Evolutionary conservation across 2,329 filamentous ascomycete species (phyloP).

Genomic region (Claviceps lovelessii): DNA sequence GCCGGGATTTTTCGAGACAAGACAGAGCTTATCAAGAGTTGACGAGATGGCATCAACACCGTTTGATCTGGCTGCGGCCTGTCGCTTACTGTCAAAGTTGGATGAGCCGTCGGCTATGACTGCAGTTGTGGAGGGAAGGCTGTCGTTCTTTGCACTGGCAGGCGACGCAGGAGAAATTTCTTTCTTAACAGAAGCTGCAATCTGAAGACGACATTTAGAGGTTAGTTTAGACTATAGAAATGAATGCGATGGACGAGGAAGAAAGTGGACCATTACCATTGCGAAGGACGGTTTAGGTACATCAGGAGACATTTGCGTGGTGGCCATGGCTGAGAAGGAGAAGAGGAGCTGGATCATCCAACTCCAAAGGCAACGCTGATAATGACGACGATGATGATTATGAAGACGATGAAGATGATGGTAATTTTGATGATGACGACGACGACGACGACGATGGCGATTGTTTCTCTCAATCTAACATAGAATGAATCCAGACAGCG

Average conservation of each 20-base stretch:
- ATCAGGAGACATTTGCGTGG: slow-evolving; percentile 32
- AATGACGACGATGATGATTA: background rate
- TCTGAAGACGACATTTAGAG: slow-evolving; percentile 18
- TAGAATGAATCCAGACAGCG: slow-evolving; percentile 6
- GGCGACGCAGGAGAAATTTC: slow-evolving; percentile 8
- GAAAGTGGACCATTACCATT: slow-evolving; percentile 39
- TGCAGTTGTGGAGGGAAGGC: slow-evolving; percentile 8
- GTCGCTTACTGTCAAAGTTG: slow-evolving; percentile 8
- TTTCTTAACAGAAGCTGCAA: slow-evolving; percentile 31
- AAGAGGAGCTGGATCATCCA: slow-evolving; percentile 11
- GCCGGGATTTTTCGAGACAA: slow-evolving; percentile 20
- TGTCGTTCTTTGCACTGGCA: slow-evolving; percentile 3
- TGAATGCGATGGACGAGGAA: background rate
- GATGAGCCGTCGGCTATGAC: slow-evolving; percentile 7
- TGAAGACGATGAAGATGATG: slow-evolving; percentile 5
- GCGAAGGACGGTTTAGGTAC: slow-evolving; percentile 55
- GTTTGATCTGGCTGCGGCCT: slow-evolving; percentile 8
- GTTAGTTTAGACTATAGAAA: background rate
- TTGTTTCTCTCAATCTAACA: background rate
- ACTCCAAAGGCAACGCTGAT: slow-evolving; percentile 9
- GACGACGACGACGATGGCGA: background rate
- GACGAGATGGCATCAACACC: slow-evolving; percentile 14
- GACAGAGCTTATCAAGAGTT: slow-evolving; percentile 17
- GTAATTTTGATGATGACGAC: background rate
- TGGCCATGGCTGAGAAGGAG: slow-evolving; percentile 26